phyloP scores from a whole-genome alignment of 2,329 filamentous ascomycete species.

The Phialophora macrospora region DNA sequence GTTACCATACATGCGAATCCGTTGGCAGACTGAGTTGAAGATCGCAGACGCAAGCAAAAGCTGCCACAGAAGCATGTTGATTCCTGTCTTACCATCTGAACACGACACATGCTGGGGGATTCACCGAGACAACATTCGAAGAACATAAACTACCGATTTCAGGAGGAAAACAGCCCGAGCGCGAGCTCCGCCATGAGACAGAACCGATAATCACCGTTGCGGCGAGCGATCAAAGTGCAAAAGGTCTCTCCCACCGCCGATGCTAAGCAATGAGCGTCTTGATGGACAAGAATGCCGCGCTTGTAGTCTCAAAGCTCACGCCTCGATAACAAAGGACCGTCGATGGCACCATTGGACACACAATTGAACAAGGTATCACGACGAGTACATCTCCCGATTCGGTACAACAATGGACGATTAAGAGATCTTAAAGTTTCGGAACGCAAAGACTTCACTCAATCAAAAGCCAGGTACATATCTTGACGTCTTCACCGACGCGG shows the following conservation, averaged over 20 bases:
- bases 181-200: neutral
- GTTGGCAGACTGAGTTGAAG: conserved; percentile 58
- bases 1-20: conserved; percentile 70
- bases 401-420: neutral
- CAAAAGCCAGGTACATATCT: neutral
- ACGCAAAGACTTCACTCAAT: neutral
- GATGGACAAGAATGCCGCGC: neutral
- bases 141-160: neutral
- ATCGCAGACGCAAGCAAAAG: neutral
- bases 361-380: neutral
- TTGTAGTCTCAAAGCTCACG: neutral
- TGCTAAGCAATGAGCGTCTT: neutral
- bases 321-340: neutral
- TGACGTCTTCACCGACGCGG: neutral
- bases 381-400: neutral
- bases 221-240: neutral
- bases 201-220: neutral
- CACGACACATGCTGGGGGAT: neutral
- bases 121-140: neutral
- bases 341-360: neutral
- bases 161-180: neutral
- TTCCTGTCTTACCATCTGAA: neutral
- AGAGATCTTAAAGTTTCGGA: neutral
- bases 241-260: neutral
- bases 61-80: neutral